phyloP scores from a whole-genome alignment of 495 filamentous ascomycete species.

The Talaromyces trachyspermus region DNA sequence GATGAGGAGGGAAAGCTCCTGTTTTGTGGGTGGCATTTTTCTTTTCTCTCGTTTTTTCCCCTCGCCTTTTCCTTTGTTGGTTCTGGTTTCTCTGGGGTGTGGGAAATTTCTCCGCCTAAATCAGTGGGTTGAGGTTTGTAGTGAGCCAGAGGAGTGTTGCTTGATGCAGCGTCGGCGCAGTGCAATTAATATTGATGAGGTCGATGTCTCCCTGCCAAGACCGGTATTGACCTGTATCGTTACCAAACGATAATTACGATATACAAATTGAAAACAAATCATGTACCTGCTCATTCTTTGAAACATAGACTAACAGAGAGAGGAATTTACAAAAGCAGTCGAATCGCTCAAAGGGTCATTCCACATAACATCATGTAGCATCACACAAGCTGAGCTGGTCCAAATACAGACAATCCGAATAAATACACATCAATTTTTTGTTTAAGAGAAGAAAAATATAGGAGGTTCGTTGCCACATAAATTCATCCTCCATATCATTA shows the following conservation, averaged over 20 bases:
- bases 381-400: slow-evolving; percentile 3
- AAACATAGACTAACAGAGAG: background rate
- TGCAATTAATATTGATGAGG: too few species aligned
- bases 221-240: background rate
- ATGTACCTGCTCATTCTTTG: slow-evolving; percentile 1
- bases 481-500: background rate
- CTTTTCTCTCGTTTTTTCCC: background rate
- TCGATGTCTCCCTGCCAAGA: background rate
- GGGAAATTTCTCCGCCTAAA: too few species aligned
- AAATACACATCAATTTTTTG: slow-evolving; percentile 6
- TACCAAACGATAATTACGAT: background rate
- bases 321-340: slow-evolving; percentile 1
- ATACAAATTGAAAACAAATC: background rate
- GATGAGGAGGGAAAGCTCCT: slow-evolving; percentile 59
- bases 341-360: slow-evolving; percentile 3
- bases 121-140: too few species aligned
- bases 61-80: too few species aligned
- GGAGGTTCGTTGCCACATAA: background rate
- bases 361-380: background rate
- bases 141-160: too few species aligned
- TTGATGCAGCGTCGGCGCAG: too few species aligned
- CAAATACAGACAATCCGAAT: slow-evolving; percentile 7
- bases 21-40: slow-evolving; percentile 41
- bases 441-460: background rate
- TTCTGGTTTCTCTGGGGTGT: too few species aligned